These are phyloP conservation scores for Jaminaea rosea DNA, from an alignment of 1,284 basidiomycete genomes.

Conservation along the genomic window DNA sequence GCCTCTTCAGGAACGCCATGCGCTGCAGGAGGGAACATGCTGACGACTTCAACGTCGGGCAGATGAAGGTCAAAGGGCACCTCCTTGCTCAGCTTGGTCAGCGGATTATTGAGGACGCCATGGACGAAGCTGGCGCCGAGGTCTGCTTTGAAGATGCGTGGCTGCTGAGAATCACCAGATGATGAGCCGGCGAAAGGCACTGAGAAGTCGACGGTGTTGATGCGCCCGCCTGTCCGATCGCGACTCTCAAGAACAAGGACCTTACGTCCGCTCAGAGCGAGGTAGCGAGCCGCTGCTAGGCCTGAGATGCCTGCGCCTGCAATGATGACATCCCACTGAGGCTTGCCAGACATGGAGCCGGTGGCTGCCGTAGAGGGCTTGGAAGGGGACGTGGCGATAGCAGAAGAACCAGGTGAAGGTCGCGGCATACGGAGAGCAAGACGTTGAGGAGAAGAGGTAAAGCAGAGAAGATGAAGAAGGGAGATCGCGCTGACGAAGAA, in stretches of 20 bases:
- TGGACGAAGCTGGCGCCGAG: slow-evolving; percentile 8
- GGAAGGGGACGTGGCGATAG: no score
- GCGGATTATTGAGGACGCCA: slow-evolving; percentile 4
- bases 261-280: neutral
- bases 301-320: slow-evolving; percentile 3
- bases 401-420: no score
- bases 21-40: neutral
- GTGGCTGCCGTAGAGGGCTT: neutral
- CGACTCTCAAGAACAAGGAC: neutral
- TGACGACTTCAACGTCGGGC: neutral
- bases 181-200: neutral
- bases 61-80: slow-evolving; percentile 7
- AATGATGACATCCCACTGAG: neutral
- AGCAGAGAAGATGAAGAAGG: no score
- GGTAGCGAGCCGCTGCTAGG: neutral
- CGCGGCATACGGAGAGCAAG: no score
- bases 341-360: no score
- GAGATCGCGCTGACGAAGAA: no score
- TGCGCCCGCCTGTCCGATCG: neutral
- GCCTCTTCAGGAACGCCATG: neutral
- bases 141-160: neutral
- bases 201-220: neutral
- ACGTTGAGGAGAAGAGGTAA: no score
- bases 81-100: slow-evolving; percentile 4
- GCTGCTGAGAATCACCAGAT: neutral